phyloP scores from a whole-genome alignment of 179 eudicot species.

The Silene noctiflora region DNA sequence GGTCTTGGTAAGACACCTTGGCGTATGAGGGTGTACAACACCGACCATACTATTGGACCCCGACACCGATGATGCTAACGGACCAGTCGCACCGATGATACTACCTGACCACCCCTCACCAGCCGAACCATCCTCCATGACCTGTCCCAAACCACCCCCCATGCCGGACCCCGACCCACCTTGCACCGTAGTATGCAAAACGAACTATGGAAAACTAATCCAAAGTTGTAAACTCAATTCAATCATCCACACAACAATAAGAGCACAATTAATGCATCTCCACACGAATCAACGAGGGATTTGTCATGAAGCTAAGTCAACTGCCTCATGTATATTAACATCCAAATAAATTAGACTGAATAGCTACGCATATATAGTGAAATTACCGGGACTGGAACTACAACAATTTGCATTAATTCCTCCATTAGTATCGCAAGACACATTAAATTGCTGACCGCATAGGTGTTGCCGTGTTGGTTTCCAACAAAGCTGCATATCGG shows the following conservation, averaged over 20 bases:
- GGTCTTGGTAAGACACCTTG: no score
- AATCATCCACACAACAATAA: conserved; percentile 32
- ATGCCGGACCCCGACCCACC: no score
- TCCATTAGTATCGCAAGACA: conserved; percentile 49
- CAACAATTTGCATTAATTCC: conserved; percentile 38
- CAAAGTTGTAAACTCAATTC: no score
- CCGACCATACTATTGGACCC: no score
- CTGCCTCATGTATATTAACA: conserved; percentile 4
- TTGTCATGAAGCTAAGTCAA: conserved; percentile 7
- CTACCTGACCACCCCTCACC: no score
- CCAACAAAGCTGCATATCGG: conserved; percentile 75
- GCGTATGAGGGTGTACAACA: no score
- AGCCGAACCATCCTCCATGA: no score
- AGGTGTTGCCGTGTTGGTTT: conserved; percentile 64
- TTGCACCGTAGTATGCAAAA: no score
- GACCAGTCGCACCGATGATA: no score
- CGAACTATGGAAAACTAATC: no score
- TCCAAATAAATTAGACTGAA: background rate
- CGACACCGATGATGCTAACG: no score
- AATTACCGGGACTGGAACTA: conserved; percentile 51
- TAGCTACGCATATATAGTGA: conserved; percentile 3
- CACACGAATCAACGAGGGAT: background rate
- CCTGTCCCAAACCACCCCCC: no score
- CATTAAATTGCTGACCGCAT: conserved; percentile 72
- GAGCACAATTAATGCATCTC: background rate